Conservation (phyloP, 202 grass and related monocot species). For the Eragrostis tef region DNA sequence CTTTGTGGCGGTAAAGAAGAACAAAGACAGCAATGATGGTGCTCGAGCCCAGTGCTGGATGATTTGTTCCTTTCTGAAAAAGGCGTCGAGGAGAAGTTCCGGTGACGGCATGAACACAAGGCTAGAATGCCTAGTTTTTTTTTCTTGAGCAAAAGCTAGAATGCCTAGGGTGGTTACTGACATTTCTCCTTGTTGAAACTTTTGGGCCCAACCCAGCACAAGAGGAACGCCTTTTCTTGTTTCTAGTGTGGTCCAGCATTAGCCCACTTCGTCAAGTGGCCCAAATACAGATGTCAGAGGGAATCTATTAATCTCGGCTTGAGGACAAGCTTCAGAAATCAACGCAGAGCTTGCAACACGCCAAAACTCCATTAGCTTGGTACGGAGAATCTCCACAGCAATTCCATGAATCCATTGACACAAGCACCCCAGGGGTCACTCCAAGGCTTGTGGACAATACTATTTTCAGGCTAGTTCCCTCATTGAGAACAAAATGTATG, state of each 20-base stretch:
- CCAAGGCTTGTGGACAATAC: background rate
- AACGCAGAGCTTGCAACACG: too few species aligned
- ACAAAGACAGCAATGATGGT: background rate
- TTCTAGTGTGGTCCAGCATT: slow-evolving; percentile 21
- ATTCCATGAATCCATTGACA: background rate
- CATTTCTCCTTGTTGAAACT: background rate
- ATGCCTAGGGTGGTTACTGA: background rate
- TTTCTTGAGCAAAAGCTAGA: too few species aligned
- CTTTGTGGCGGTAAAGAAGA: background rate
- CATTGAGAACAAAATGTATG: background rate
- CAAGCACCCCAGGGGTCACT: background rate
- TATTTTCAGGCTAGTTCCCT: background rate
- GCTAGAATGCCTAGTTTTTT: background rate
- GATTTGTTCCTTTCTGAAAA: background rate
- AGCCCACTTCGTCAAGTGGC: background rate
- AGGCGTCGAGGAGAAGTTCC: background rate
- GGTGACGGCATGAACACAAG: background rate
- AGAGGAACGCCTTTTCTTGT: background rate
- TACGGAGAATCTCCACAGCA: background rate
- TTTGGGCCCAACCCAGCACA: background rate
- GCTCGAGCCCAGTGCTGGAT: background rate
- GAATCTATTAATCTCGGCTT: background rate
- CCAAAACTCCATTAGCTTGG: too few species aligned
- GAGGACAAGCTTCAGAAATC: too few species aligned
- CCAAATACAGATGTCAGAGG: background rate